These are phyloP conservation scores for Penicillium sp. DNA, from an alignment of 2,329 filamentous ascomycete species.

Conservation along the genomic window DNA sequence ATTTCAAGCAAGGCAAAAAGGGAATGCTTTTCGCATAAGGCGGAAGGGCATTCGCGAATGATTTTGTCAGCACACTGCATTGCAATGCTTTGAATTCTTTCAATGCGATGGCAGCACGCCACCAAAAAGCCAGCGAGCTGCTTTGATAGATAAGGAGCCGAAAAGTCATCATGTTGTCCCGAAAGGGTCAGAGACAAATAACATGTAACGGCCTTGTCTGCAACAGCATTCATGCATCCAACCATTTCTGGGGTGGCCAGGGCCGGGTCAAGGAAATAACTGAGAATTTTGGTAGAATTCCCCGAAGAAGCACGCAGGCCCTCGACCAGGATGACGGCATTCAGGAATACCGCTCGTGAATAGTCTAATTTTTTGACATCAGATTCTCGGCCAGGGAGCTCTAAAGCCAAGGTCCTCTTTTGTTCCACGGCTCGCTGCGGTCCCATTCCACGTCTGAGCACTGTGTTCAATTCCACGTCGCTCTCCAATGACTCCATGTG, in stretches of 20 bases:
- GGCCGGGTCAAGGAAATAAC: slow-evolving; percentile 92
- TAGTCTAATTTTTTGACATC: slow-evolving; percentile 83
- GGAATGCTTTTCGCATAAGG: slow-evolving; percentile 82
- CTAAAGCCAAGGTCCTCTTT: slow-evolving; percentile 69
- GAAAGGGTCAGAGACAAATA: slow-evolving; percentile 74
- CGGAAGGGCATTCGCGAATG: slow-evolving; percentile 77
- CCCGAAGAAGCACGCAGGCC: slow-evolving; percentile 80
- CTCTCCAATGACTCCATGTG: slow-evolving; percentile 87
- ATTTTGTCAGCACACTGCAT: slow-evolving; percentile 80
- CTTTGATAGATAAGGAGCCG: slow-evolving; percentile 83
- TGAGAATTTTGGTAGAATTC: slow-evolving; percentile 82
- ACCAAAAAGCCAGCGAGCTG: slow-evolving; percentile 84
- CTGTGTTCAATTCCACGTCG: slow-evolving; percentile 93
- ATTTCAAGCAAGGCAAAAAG: slow-evolving; percentile 91
- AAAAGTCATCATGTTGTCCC: slow-evolving; percentile 71
- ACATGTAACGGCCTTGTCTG: slow-evolving; percentile 67
- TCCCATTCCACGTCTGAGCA: slow-evolving; percentile 80
- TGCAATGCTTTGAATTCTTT: slow-evolving; percentile 84
- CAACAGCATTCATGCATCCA: slow-evolving; percentile 60
- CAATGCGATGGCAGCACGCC: slow-evolving; percentile 88
- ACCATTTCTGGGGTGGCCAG: slow-evolving; percentile 60
- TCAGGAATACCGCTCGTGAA: slow-evolving; percentile 85
- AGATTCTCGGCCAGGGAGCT: slow-evolving; percentile 70
- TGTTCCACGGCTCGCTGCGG: slow-evolving; percentile 68
- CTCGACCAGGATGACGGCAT: slow-evolving; percentile 85